Evolutionary conservation across 2,329 filamentous ascomycete genomes (phyloP), one percentile per base, ranked within the genome.

Genomic region (Alternaria postmessia): DNA sequence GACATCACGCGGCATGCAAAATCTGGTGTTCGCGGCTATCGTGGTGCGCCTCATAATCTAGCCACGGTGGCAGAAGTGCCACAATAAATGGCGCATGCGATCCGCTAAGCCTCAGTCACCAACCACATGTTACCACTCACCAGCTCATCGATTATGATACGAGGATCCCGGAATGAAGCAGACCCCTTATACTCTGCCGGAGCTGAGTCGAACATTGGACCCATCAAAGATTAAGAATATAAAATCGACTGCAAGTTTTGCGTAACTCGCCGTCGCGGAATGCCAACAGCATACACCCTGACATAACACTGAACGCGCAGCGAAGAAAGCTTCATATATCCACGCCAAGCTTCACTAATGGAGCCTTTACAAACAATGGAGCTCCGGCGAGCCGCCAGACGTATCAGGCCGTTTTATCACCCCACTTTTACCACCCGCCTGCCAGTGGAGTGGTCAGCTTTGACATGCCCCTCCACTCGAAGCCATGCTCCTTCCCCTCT

Each of bases 361-460:
- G 54, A 57, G 53, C 59, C 9, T 43, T 62, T 59, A 59, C 65
- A 61, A 59, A 49, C 57, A 30, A 57, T 62, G 62, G 64, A 66
- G 58, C 51, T 59, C 61, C 49, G 64, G 39, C 66, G 71, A 72
- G 57, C 65, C 68, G 68, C 59, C 63, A 66, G 56, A 63, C 63
- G 66, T 61, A 64, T 62, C 64, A 63, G 38, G 59, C 63, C 66
- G 69, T 24, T 65, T 59, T 34, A 42, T 38, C 39, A 41, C 63
- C 64, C 71, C 72, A 69, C 71, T 72, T 75, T 69, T 71, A 59
- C 59, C 51, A 51, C 53, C 57, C 47, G 57, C 63, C 54, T 63
- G 49, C 63, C 65, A 62, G 61, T 59, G 49, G 34, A 64, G 43
- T 59, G 39, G 57, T 49, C 57, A 39, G 54, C 41, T 57, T 49